Base-by-base conservation (phyloP, 371 early-diverging fungal species). In the Lichtheimia corymbifera region DNA sequence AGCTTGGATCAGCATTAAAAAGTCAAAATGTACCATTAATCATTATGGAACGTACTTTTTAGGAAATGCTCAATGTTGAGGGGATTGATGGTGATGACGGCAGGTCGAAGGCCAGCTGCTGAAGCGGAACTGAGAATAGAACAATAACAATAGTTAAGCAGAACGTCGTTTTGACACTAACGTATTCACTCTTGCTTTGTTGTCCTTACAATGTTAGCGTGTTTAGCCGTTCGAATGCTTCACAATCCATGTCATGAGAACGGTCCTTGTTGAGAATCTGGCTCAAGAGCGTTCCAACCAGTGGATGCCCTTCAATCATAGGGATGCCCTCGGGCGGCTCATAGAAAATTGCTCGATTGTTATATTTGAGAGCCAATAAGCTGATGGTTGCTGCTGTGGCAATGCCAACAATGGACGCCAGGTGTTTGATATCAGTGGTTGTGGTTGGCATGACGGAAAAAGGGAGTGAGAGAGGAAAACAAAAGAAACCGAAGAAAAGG, bases 281-380 rank as follows among this genome's bases (percentile, higher is more conserved):
- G 1, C 50, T 9, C 3, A 67, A 59, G 27, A 71, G 45, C 42
- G 54, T 67, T 24, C 72, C 72, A 28, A 71, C 30, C 27, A 71
- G 40, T 6, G 72, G 72, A 28, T 30, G 55, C 6, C 72, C 68
- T 28, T 53, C 22, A n/a, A 61, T 54, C 22, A 50, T 50, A 30
- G 35, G 28, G 25, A 65, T 58, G 25, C 49, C 72, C 14, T 55
- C 49, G 14, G 62, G 62, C 3, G 27, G 27, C 40, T 62, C 61
- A 28, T 61, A 61, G 59, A 71, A 71, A 12, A 71, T 28, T n/a
- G 72, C 65, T n/a, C 72, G 65, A 61, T 72, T 65, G n/a, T 65
- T 52, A 28, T 66, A 66, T 14, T 61, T 59, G 5, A 66, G 59
- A 13, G 68, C 61, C 4, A 77, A 51, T 7, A 62, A 28, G 13